phyloP scores from a whole-genome alignment of 2,329 filamentous ascomycete species.

The Chalara sp. region DNA sequence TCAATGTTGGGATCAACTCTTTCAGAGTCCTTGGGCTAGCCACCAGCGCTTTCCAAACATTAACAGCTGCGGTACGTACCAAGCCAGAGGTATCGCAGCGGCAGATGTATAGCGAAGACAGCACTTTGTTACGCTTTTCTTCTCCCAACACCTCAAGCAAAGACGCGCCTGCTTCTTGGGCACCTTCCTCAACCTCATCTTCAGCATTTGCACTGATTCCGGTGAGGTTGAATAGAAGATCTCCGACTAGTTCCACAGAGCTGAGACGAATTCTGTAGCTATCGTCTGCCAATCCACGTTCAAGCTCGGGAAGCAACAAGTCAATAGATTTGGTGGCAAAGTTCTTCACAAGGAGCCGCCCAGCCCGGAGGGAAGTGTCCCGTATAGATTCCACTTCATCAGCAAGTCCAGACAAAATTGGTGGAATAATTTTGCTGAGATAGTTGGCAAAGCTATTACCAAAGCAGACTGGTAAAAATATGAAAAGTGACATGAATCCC shows the following conservation, averaged over 20 bases:
- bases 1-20: constrained; percentile 90
- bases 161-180: constrained; percentile 84
- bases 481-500: constrained; percentile 99
- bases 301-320: constrained; percentile 85
- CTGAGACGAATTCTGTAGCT: constrained; percentile 97
- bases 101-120: constrained; percentile 96
- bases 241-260: constrained; percentile 94
- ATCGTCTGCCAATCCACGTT: constrained; percentile 94
- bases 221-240: constrained; percentile 94
- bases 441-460: constrained; percentile 98
- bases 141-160: constrained; percentile 89
- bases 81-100: constrained; percentile 92
- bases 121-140: constrained; percentile 92
- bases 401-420: constrained; percentile 87
- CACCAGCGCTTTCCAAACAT: constrained; percentile 95
- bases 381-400: constrained; percentile 96
- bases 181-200: constrained; percentile 71
- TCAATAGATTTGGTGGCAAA: constrained; percentile 94
- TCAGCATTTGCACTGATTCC: constrained; percentile 80
- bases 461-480: constrained; percentile 97
- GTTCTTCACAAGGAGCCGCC: constrained; percentile 93
- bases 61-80: constrained; percentile 82
- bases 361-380: constrained; percentile 91
- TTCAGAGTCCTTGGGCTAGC: constrained; percentile 88
- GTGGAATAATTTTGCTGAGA: constrained; percentile 88